Evolutionary conservation across 1,284 basidiomycete species (phyloP), one percentile per base, ranked within the genome.

Genomic region (Tetrapyrgos nigripes): DNA sequence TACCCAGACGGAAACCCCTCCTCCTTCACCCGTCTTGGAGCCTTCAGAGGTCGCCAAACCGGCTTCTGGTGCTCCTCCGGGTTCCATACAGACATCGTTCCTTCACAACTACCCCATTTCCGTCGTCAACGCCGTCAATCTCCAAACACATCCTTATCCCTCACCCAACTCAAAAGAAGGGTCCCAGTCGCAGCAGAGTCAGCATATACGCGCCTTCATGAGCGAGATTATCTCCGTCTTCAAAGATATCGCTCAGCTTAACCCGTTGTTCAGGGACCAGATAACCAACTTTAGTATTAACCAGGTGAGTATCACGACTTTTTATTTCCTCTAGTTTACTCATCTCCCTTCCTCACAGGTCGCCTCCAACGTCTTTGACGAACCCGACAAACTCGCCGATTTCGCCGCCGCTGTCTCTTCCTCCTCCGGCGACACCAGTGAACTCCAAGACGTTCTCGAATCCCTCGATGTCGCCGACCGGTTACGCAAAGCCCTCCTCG

Each of bases 181-280:
- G 37, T 11, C 13, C 37, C 8, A 17, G n/a, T n/a, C n/a, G 8
- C 37, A 40, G 17, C 37, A 40, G 37, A 17, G 14, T 17, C 95
- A 97, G 72, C 91, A 97, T 73, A 91, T 97, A 62, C 91, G 95
- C 31, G 97, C 97, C 2, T 92, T 98, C 78, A 97, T 96, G 89
- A 91, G 92, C 54, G 97, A 98, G 77, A 93, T 99, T 62, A 94
- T 99, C 63, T 92, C 92, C 49, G 95, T 98, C 31, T 98, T 99
- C 86, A 99, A 98, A 82, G 96, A 98, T 73, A 98, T 99, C 63
- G 96, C 97, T 0, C 94, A 97, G 72, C 84, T 98, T 54, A 98
- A 97, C 76, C 96, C 96, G 1, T 87, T 98, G 62, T 98, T 99
- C 89, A 91, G 97, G 53, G 97, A 98, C 78, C 97, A 98, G 75